These are phyloP conservation scores for Moelleriella libera DNA, from an alignment of 2,329 filamentous ascomycete genomes.

Conservation along the genomic window DNA sequence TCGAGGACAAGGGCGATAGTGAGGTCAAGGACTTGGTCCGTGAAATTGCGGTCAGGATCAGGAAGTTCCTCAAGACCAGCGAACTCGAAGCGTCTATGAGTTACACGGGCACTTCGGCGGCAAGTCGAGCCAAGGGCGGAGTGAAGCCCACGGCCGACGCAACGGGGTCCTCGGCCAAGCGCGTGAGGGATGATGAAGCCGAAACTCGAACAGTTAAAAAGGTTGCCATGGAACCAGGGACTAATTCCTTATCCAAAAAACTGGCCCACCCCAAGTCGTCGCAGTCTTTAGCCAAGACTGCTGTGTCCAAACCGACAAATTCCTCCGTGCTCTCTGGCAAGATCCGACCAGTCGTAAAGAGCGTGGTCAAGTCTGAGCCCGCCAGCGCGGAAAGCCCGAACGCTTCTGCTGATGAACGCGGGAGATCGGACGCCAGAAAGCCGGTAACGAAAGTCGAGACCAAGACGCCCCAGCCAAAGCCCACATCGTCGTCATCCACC, in stretches of 20 bases:
- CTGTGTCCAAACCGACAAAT: conserved; percentile 15
- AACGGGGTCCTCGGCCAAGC: conserved; percentile 14
- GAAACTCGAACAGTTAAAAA: conserved; percentile 24
- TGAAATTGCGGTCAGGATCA: conserved; percentile 36
- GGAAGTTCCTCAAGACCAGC: conserved; percentile 20
- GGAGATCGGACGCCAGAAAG: conserved; percentile 15
- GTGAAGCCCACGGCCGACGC: conserved; percentile 15
- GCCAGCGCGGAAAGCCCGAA: conserved; percentile 12
- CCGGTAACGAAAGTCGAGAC: conserved; percentile 15
- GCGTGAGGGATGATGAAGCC: conserved; percentile 24
- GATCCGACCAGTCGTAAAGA: conserved; percentile 27
- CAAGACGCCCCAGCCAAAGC: conserved; percentile 10
- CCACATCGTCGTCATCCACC: neutral
- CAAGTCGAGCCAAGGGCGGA: conserved; percentile 20
- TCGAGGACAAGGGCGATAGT: conserved; percentile 48
- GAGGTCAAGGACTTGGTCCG: conserved; percentile 48
- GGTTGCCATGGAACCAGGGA: conserved; percentile 24
- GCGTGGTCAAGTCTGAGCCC: conserved; percentile 21
- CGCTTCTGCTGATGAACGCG: conserved; percentile 16
- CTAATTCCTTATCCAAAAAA: conserved; percentile 24
- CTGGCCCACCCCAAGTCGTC: conserved; percentile 20
- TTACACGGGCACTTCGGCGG: conserved; percentile 24
- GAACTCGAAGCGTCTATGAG: conserved; percentile 21
- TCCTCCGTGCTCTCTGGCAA: conserved; percentile 33
- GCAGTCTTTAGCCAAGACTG: conserved; percentile 14